Percentiles rank a stretch among this genome's conserved stretches.
phyloP scores from a whole-genome alignment of 352 stramenopile genomes.

The Nothophytophthora sp. region DNA sequence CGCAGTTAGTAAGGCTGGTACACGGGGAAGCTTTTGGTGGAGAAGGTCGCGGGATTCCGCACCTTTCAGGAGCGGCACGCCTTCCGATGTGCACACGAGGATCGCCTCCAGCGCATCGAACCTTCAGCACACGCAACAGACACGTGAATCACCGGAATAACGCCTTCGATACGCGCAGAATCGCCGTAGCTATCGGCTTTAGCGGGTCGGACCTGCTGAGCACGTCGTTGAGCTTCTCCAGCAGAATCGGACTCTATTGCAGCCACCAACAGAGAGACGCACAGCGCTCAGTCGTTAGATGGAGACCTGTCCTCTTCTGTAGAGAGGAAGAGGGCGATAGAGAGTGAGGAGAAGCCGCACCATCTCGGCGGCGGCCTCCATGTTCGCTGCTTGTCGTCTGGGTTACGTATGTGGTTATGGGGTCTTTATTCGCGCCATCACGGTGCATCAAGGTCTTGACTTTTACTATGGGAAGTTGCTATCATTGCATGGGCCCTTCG shows the following conservation, averaged over 20 bases:
- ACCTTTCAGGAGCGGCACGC: slow-evolving; percentile 76
- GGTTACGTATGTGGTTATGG: too few relatives aligned
- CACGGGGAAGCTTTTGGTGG: too few relatives aligned
- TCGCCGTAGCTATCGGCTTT: background rate
- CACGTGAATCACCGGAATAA: background rate
- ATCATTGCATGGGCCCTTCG: too few relatives aligned
- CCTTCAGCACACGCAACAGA: slow-evolving; percentile 25
- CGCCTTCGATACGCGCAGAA: background rate
- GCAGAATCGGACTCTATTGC: slow-evolving; percentile 55
- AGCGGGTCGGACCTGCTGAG: slow-evolving; percentile 49
- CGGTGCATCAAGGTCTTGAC: too few relatives aligned
- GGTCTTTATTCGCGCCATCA: too few relatives aligned
- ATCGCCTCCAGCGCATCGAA: slow-evolving; percentile 78
- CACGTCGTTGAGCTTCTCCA: slow-evolving; percentile 63
- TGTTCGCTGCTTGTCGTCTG: too few relatives aligned
- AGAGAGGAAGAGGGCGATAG: background rate
- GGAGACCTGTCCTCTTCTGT: background rate
- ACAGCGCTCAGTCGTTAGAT: background rate
- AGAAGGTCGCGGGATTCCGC: too few relatives aligned
- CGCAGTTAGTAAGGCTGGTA: background rate
- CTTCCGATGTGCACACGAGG: slow-evolving; percentile 78
- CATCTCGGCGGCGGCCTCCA: slow-evolving; percentile 36
- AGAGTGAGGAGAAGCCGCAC: slow-evolving; percentile 4
- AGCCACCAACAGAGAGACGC: background rate
- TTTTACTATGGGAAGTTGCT: too few relatives aligned